Percentiles rank a stretch among this genome's conserved stretches.
phyloP scores from a whole-genome alignment of 495 filamentous ascomycete genomes.

The Aspergillus nidulans region DNA sequence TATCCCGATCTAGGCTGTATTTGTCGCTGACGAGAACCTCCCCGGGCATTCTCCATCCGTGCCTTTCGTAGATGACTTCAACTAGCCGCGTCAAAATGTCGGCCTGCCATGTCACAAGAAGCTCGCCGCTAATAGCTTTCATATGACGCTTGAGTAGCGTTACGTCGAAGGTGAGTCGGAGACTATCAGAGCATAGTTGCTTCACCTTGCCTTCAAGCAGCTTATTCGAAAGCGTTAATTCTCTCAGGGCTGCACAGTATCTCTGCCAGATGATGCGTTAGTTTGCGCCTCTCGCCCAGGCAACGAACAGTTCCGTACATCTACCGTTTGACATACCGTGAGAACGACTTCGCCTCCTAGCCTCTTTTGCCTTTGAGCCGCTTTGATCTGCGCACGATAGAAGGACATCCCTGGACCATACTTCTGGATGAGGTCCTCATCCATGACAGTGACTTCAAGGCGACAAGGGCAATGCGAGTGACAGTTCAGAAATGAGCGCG shows the following conservation, averaged over 20 bases:
- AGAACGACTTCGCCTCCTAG: not conserved
- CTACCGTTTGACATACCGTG: slow-evolving; percentile 9
- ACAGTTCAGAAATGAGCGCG: slow-evolving; percentile 10
- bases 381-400: slow-evolving; percentile 14
- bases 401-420: slow-evolving; percentile 27
- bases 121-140: slow-evolving; percentile 25
- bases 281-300: not conserved
- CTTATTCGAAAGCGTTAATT: slow-evolving; percentile 24
- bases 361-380: not conserved
- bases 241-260: slow-evolving; percentile 15
- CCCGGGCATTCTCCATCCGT: slow-evolving; percentile 21
- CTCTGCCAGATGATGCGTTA: slow-evolving; percentile 8
- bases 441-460: slow-evolving; percentile 10
- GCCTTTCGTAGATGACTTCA: slow-evolving; percentile 28
- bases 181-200: slow-evolving; percentile 18
- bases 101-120: slow-evolving; percentile 35
- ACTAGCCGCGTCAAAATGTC: slow-evolving; percentile 38
- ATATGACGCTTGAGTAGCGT: slow-evolving; percentile 27
- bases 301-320: not conserved
- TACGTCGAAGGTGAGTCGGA: slow-evolving; percentile 26
- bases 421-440: slow-evolving; percentile 13
- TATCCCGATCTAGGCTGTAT: slow-evolving; percentile 17
- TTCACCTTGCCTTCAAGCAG: slow-evolving; percentile 20
- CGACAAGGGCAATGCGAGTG: not conserved
- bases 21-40: slow-evolving; percentile 19